Conservation (phyloP, 2,329 filamentous ascomycete species). For the Ophiocordyceps unilateralis region DNA sequence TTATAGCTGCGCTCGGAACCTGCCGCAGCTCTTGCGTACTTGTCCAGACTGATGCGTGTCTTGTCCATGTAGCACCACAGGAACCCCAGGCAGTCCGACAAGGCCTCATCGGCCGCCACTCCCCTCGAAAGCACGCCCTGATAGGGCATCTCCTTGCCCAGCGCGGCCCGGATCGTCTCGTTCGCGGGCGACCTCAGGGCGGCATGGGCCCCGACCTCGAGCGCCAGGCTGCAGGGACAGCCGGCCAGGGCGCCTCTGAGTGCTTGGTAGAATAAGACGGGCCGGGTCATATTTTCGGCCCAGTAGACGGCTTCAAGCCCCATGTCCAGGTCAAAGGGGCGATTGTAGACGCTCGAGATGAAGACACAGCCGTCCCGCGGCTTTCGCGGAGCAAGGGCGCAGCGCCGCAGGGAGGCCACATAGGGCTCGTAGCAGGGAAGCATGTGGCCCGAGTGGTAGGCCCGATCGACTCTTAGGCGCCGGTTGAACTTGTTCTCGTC, state of each 20-base stretch:
- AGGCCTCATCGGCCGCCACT: conserved; percentile 3
- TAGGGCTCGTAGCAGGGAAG: conserved; percentile 5
- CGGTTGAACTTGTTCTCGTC: conserved; percentile 12
- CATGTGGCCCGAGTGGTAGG: conserved; percentile 25
- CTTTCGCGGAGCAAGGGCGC: neutral
- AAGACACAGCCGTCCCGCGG: neutral
- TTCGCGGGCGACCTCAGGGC: conserved; percentile 21
- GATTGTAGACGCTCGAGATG: conserved; percentile 4
- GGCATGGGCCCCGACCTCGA: conserved; percentile 20
- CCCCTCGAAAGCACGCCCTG: conserved; percentile 7
- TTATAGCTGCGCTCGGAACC: neutral
- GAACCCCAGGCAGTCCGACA: conserved; percentile 4
- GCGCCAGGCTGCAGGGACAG: conserved; percentile 3
- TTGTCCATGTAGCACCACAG: neutral
- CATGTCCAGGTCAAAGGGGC: neutral
- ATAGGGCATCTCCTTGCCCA: conserved; percentile 5
- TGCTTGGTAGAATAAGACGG: conserved; percentile 10
- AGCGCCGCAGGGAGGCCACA: conserved; percentile 1
- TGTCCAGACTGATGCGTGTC: too few species aligned
- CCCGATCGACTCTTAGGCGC: conserved; percentile 17
- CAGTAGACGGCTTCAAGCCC: conserved; percentile 3
- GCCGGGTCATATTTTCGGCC: conserved; percentile 3
- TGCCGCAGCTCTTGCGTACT: too few species aligned
- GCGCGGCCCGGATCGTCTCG: neutral
- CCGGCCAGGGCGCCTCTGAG: neutral